Percentiles rank a stretch among this genome's conserved stretches.
phyloP scores from a whole-genome alignment of 768 basidiomycete genomes.

The Nevesoporus exiguus region DNA sequence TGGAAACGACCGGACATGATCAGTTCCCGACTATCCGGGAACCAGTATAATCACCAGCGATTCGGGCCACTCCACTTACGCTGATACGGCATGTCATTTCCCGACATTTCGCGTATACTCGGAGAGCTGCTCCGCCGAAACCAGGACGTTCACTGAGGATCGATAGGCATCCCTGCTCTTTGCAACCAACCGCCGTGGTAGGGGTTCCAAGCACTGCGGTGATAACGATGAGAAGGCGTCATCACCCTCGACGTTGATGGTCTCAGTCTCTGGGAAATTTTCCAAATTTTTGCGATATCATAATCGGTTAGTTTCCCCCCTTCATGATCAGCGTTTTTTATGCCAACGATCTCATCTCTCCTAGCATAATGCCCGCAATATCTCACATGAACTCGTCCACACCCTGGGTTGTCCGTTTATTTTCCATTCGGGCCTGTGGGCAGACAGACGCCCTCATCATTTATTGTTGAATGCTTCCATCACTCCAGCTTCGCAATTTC shows the following conservation, averaged over 20 bases:
- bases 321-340: slow-evolving; percentile 27
- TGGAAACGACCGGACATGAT: background rate
- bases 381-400: background rate
- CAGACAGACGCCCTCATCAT: slow-evolving; percentile 7
- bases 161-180: background rate
- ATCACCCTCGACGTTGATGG: background rate
- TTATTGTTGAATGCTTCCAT: slow-evolving; percentile 10
- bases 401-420: background rate
- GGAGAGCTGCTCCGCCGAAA: background rate
- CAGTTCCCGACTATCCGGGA: background rate
- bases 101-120: background rate
- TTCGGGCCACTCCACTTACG: slow-evolving; percentile 1
- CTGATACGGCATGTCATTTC: slow-evolving; percentile 15
- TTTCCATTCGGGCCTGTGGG: slow-evolving; percentile 15
- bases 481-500: slow-evolving; percentile 16
- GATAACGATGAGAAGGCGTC: background rate
- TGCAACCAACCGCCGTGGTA: background rate
- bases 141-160: background rate
- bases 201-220: background rate
- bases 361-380: slow-evolving; percentile 8
- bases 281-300: background rate
- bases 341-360: slow-evolving; percentile 10
- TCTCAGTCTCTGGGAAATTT: background rate
- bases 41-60: background rate
- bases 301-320: background rate